Conservation (phyloP, 805 yeast genomes). For the Zygotorulaspora chibaensis region DNA sequence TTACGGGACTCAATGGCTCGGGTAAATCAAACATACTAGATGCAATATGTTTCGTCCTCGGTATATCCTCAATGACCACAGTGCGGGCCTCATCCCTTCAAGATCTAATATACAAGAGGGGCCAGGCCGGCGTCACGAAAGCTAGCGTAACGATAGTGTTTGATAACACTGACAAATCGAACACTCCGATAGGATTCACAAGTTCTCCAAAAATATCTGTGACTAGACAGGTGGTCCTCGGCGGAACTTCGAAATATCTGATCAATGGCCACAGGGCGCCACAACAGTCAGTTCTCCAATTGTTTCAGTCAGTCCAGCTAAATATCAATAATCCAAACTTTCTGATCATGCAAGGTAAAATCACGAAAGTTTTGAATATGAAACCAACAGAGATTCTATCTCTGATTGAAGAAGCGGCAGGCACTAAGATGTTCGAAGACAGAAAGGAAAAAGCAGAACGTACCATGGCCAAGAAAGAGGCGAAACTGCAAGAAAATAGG, state of each 20-base stretch:
- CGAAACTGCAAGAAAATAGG: conserved; percentile 74
- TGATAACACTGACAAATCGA: conserved; percentile 71
- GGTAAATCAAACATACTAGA: conserved; percentile 96
- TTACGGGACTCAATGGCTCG: conserved; percentile 95
- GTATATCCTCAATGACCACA: conserved; percentile 90
- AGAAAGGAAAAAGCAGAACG: conserved; percentile 87
- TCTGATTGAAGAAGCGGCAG: conserved; percentile 96
- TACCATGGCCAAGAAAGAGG: conserved; percentile 87
- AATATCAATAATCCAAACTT: conserved; percentile 97
- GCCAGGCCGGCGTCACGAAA: conserved; percentile 96
- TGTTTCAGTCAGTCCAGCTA: conserved; percentile 91
- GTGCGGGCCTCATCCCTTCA: conserved; percentile 91
- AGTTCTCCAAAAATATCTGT: conserved; percentile 75
- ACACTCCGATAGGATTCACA: conserved; percentile 86
- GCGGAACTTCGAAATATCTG: conserved; percentile 87
- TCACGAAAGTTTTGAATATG: conserved; percentile 96
- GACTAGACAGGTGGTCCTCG: conserved; percentile 84
- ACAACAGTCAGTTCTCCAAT: conserved; percentile 82
- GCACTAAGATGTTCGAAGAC: conserved; percentile 92
- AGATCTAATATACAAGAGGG: conserved; percentile 92
- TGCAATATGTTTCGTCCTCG: conserved; percentile 97
- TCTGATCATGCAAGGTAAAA: conserved; percentile 97
- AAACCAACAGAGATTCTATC: conserved; percentile 86
- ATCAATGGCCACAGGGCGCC: conserved; percentile 96
- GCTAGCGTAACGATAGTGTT: conserved; percentile 96